Evolutionary conservation across 164 flowering plant species (phyloP).

Genomic region (Vitis labrusca): DNA sequence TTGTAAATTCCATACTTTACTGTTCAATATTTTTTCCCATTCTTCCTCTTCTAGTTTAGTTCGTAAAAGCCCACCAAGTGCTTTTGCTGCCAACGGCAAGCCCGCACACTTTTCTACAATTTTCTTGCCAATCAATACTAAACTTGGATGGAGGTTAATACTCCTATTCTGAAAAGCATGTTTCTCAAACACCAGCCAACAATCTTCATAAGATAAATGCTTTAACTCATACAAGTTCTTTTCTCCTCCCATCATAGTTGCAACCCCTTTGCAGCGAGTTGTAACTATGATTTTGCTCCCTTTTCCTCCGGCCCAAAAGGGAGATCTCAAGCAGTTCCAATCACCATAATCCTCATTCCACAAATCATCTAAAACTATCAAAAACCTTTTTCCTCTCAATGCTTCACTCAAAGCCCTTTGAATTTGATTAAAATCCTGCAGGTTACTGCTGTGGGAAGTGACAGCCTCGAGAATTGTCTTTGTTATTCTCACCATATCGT

Average conservation of each 20-base stretch:
- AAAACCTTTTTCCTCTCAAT: slow-evolving; percentile 8
- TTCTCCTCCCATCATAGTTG: slow-evolving; percentile 1
- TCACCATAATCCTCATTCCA: slow-evolving; percentile 13
- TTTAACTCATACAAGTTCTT: background rate
- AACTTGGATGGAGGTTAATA: background rate
- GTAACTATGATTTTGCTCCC: slow-evolving; percentile 22
- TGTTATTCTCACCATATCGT: too few relatives aligned
- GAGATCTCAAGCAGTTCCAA: slow-evolving; percentile 3
- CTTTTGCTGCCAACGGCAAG: slow-evolving; percentile 13
- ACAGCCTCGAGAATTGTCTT: too few relatives aligned
- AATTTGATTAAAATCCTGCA: background rate
- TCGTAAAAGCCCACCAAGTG: slow-evolving; percentile 16
- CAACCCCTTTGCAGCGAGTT: slow-evolving; percentile 13
- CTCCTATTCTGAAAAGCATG: background rate
- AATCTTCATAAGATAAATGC: slow-evolving; percentile 2
- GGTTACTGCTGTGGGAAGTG: too few relatives aligned
- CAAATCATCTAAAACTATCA: slow-evolving; percentile 24
- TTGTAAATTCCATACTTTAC: too few relatives aligned
- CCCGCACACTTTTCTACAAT: slow-evolving; percentile 20
- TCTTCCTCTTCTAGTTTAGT: background rate
- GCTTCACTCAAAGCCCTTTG: background rate
- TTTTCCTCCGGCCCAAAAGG: background rate
- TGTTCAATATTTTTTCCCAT: slow-evolving; percentile 3
- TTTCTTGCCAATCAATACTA: slow-evolving; percentile 17
- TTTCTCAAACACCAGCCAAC: slow-evolving; percentile 10